A percentile compares a stretch with the other conserved stretches of the same genome.
These are phyloP conservation scores for Gonium pectorale DNA, from an alignment of 139 green algal species.

Conservation along the genomic window DNA sequence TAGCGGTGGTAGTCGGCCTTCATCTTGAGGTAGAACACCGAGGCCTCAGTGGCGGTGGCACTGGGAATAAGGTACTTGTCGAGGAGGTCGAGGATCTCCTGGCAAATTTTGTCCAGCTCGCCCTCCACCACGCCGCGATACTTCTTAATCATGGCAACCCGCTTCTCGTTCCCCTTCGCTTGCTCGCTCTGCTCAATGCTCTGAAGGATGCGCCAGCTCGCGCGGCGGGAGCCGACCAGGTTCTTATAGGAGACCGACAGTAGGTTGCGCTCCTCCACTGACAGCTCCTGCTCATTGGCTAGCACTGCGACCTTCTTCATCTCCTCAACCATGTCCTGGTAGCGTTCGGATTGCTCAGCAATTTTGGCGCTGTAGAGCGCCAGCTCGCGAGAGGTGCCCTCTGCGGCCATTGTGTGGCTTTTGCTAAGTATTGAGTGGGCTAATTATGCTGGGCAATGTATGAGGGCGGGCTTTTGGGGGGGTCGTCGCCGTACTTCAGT, in stretches of 20 bases:
- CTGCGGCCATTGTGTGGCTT: not conserved
- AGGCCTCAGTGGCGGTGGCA: slow-evolving; percentile 92
- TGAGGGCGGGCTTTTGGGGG: too few species aligned
- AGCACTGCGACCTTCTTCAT: slow-evolving; percentile 96
- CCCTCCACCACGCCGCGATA: slow-evolving; percentile 83
- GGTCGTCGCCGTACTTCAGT: too few species aligned
- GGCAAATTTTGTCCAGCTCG: slow-evolving; percentile 92
- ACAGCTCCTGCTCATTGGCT: slow-evolving; percentile 92
- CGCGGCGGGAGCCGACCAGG: slow-evolving; percentile 93
- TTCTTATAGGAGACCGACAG: slow-evolving; percentile 97
- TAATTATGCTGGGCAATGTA: not conserved
- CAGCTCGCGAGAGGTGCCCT: slow-evolving; percentile 63
- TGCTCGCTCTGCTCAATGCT: slow-evolving; percentile 98
- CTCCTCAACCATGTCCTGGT: slow-evolving; percentile 91
- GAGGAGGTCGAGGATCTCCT: slow-evolving; percentile 92
- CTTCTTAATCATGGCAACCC: slow-evolving; percentile 87
- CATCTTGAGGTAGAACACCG: slow-evolving; percentile 98
- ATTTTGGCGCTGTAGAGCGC: slow-evolving; percentile 95
- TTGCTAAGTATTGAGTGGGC: not conserved
- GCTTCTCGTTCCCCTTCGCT: slow-evolving; percentile 94
- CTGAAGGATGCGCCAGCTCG: slow-evolving; percentile 97
- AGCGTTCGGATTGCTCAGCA: slow-evolving; percentile 96
- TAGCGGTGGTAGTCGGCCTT: slow-evolving; percentile 98
- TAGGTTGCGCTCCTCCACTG: slow-evolving; percentile 96
- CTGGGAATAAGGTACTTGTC: slow-evolving; percentile 96